Conservation (phyloP, 2,329 filamentous ascomycete genomes). For the Fusarium penzigii region DNA sequence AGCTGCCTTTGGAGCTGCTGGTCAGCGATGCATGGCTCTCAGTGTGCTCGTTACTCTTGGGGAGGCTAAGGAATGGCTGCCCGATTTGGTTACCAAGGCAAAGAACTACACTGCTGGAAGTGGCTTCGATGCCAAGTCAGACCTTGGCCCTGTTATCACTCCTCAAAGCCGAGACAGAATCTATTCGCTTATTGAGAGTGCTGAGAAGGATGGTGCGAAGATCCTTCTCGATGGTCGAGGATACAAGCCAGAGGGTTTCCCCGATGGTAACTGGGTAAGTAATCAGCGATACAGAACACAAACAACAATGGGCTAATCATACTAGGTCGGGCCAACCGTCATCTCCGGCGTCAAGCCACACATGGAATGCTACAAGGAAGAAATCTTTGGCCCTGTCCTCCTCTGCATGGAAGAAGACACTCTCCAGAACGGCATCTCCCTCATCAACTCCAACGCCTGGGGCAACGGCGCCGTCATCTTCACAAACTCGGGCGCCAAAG, state of each 20-base stretch:
- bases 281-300: fast-evolving
- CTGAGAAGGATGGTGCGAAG: conserved; percentile 73
- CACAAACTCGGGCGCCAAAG: conserved; percentile 70
- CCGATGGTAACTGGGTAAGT: conserved; percentile 62
- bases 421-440: conserved; percentile 71
- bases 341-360: conserved; percentile 72
- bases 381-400: conserved; percentile 80
- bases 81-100: conserved; percentile 71
- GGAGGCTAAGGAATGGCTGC: conserved; percentile 73
- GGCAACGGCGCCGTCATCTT: conserved; percentile 81
- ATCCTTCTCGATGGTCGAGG: conserved; percentile 77
- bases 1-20: conserved; percentile 79
- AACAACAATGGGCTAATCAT: neutral
- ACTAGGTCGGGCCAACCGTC: conserved; percentile 67
- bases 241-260: conserved; percentile 67
- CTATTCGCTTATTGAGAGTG: conserved; percentile 69
- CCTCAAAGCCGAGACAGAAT: conserved; percentile 73
- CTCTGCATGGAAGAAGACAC: conserved; percentile 73
- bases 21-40: conserved; percentile 80
- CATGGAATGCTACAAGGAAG: conserved; percentile 78
- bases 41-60: conserved; percentile 75
- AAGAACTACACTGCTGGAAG: conserved; percentile 70
- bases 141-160: conserved; percentile 75
- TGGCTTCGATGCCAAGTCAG: conserved; percentile 73
- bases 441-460: conserved; percentile 80